These are phyloP conservation scores for Leccinum pachyderme DNA, from an alignment of 1,284 basidiomycete species.

Conservation along the genomic window DNA sequence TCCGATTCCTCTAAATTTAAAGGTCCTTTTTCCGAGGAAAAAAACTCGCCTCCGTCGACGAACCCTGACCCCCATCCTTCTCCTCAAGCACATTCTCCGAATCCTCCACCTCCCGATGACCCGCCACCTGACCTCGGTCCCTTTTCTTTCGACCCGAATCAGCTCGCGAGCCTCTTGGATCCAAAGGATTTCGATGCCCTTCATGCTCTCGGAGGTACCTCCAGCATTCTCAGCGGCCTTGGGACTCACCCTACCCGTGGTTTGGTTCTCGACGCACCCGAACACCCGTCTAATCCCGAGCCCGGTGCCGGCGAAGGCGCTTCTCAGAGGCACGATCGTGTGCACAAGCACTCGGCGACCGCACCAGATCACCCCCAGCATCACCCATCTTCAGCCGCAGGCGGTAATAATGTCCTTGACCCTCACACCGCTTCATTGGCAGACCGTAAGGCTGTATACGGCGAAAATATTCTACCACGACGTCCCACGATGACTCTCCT, in stretches of 20 bases:
- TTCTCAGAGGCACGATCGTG: conserved; percentile 43
- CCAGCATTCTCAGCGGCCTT: conserved; percentile 69
- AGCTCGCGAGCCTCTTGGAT: conserved; percentile 86
- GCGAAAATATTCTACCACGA: conserved; percentile 79
- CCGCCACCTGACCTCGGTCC: conserved; percentile 68
- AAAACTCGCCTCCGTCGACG: not conserved
- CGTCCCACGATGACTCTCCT: conserved; percentile 80
- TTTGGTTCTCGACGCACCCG: conserved; percentile 26
- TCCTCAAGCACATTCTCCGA: conserved; percentile 9
- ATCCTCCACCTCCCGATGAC: conserved; percentile 49
- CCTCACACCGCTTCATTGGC: conserved; percentile 57
- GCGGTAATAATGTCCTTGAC: conserved; percentile 27
- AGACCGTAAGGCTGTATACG: conserved; percentile 75
- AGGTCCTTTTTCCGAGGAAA: conserved; percentile 1
- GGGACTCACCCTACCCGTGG: conserved; percentile 69
- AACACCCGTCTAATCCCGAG: conserved; percentile 13
- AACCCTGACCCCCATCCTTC: not conserved
- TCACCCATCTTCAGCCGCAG: conserved; percentile 33
- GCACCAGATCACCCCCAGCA: conserved; percentile 37
- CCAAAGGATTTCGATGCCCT: conserved; percentile 79
- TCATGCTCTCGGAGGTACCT: conserved; percentile 70
- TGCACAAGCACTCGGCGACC: not conserved
- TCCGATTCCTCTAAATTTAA: conserved; percentile 26
- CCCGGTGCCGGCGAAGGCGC: conserved; percentile 37
- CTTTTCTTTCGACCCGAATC: conserved; percentile 69